Evolutionary conservation across 2,329 filamentous ascomycete genomes (phyloP).

Genomic region (Alternaria incomplexa): DNA sequence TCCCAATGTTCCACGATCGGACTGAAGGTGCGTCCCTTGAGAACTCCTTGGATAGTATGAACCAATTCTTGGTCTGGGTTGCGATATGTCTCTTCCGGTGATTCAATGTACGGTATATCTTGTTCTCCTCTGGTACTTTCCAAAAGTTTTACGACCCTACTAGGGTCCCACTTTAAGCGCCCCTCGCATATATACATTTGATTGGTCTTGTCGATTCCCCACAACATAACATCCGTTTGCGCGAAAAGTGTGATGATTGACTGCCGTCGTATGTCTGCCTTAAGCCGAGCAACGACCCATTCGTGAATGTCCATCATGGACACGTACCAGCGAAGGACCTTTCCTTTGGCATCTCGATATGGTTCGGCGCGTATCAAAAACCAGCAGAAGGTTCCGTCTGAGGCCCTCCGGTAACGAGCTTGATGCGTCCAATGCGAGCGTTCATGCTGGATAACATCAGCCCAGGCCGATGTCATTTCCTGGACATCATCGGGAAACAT

Average conservation of each 20-base stretch:
- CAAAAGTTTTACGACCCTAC: background rate
- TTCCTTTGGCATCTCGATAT: background rate
- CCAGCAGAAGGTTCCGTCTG: too few species aligned
- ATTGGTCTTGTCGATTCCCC: conserved; percentile 7
- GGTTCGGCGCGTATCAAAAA: conserved; percentile 8
- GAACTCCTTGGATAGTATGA: conserved; percentile 5
- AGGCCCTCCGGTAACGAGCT: conserved; percentile 1
- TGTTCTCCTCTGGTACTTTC: background rate
- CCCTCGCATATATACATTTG: conserved; percentile 9
- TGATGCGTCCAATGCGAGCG: conserved; percentile 8
- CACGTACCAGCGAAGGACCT: conserved; percentile 11
- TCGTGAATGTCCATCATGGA: conserved; percentile 17
- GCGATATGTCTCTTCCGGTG: background rate
- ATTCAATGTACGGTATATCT: background rate
- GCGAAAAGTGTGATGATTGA: conserved; percentile 10
- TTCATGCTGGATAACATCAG: conserved; percentile 1
- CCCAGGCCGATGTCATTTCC: conserved; percentile 1
- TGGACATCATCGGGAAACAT: conserved; percentile 10
- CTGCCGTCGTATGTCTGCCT: conserved; percentile 8
- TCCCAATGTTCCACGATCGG: conserved; percentile 11
- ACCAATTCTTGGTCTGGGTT: conserved; percentile 1
- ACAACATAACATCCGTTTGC: conserved; percentile 12
- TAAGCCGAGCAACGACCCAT: conserved; percentile 8
- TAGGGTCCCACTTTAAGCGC: conserved; percentile 6
- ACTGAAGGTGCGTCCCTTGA: conserved; percentile 1